Evolutionary conservation across 2,329 filamentous ascomycete species (phyloP).

Genomic region (Tolypocladium pustulatum): DNA sequence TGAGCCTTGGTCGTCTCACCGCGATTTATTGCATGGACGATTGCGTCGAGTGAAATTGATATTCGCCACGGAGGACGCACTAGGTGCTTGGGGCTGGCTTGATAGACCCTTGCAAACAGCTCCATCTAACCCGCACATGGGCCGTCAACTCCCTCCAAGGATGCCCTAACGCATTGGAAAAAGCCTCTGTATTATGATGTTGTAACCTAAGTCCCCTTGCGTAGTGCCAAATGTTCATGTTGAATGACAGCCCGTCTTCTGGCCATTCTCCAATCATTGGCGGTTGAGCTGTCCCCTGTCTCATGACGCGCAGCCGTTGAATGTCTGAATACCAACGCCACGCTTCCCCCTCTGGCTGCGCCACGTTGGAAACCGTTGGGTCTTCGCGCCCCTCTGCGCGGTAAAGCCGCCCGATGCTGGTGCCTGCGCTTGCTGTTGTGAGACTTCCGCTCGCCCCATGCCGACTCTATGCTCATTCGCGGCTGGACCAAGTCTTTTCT

Average conservation of each 20-base stretch:
- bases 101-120: background rate
- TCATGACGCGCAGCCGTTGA: background rate
- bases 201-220: background rate
- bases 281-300: slow-evolving; percentile 3
- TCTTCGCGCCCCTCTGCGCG: background rate
- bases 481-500: slow-evolving; percentile 65
- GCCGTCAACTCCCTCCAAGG: background rate
- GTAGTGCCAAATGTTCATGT: slow-evolving; percentile 1
- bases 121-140: background rate
- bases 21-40: background rate
- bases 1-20: background rate
- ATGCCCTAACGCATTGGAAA: background rate
- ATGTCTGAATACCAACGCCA: slow-evolving; percentile 2
- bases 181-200: too few relatives aligned
- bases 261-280: slow-evolving; percentile 2
- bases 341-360: background rate
- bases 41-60: too few relatives aligned
- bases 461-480: slow-evolving; percentile 9
- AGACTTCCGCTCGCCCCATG: background rate
- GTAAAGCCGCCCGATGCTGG: background rate
- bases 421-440: background rate
- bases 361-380: background rate
- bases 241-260: slow-evolving; percentile 2
- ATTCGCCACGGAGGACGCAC: too few relatives aligned
- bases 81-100: too few relatives aligned